Evolutionary conservation across 225 moss, liverwort and hornwort genomes (phyloP), one percentile per base, ranked within the genome.

Genomic region (Takakia lepidozioides): DNA sequence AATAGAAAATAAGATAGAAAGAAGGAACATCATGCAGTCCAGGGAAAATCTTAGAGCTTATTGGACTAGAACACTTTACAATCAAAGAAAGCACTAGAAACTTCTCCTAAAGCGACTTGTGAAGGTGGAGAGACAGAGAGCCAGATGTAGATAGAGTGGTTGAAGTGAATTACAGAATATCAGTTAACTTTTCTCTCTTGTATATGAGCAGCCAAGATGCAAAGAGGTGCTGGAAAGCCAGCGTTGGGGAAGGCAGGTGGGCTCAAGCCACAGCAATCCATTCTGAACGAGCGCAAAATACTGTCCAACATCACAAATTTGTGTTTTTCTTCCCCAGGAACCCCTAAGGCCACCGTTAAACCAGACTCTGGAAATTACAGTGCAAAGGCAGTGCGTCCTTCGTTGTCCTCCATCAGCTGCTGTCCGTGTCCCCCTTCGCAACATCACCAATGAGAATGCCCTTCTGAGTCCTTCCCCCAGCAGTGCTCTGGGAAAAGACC

Each of bases 281-380:
- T 51, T 42, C 69, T 56, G 36, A 6, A 39, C 30, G 78, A 79
- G 70, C 69, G 78, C 29, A 79, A 70, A 57, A 74, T 65, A 49
- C 73, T 79, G 7, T 79, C 78, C 9, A 79, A 79, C 54, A 79
- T 79, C 19, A 79, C 73, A 24, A 79, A 79, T 23, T n/a, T n/a
- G n/a, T n/a, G n/a, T n/a, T n/a, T n/a, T n/a, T n/a, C n/a, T n/a
- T n/a, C n/a, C n/a, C n/a, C n/a, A n/a, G n/a, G n/a, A n/a, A n/a
- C n/a, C n/a, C n/a, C n/a, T n/a, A n/a, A n/a, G n/a, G n/a, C n/a
- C n/a, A n/a, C n/a, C n/a, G n/a, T n/a, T n/a, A n/a, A n/a, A n/a
- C n/a, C 61, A 28, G 73, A 79, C 25, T 52, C 66, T 29, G 78
- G 66, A 49, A 66, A 79, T 39, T 63, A 66, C 1, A 59, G 73